Percentiles rank a stretch among this genome's conserved stretches.
Conservation (phyloP, 1,284 basidiomycete genomes). For the Cerrena zonata region DNA sequence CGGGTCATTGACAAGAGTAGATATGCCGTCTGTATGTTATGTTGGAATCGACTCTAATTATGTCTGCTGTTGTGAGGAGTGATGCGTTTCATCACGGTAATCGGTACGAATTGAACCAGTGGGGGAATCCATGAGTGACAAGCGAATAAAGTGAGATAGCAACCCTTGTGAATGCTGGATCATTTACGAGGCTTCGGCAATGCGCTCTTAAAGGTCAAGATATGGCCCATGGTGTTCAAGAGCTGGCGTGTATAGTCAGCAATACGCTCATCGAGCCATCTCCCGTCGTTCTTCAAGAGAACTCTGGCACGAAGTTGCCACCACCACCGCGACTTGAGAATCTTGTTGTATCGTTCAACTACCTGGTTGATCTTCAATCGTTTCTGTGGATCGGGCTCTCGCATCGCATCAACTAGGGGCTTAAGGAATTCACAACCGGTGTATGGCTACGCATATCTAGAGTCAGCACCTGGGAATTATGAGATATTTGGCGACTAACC, state of each 20-base stretch:
- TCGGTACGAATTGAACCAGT: no score
- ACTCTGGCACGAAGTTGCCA: neutral
- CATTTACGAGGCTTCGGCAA: neutral
- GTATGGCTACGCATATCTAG: neutral
- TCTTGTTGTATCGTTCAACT: slow-evolving; percentile 18
- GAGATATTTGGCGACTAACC: slow-evolving; percentile 8
- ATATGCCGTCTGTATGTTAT: no score
- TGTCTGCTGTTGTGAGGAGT: no score
- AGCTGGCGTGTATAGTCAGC: neutral
- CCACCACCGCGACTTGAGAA: slow-evolving; percentile 2
- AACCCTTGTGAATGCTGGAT: neutral
- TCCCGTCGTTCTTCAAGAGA: neutral
- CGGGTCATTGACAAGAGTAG: no score
- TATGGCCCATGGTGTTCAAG: neutral
- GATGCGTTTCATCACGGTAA: no score
- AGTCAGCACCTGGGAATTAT: neutral
- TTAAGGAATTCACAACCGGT: slow-evolving; percentile 10
- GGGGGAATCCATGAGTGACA: no score
- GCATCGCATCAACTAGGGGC: slow-evolving; percentile 13
- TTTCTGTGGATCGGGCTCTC: slow-evolving; percentile 12
- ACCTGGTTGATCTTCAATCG: no score
- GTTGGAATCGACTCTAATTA: no score
- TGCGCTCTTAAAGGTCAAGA: neutral
- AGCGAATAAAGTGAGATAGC: no score
- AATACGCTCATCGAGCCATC: neutral